Percentiles rank a stretch among this genome's conserved stretches.
Evolutionary conservation across 2,329 filamentous ascomycete genomes (phyloP).

Genomic region (Talaromyces funiculosus): DNA sequence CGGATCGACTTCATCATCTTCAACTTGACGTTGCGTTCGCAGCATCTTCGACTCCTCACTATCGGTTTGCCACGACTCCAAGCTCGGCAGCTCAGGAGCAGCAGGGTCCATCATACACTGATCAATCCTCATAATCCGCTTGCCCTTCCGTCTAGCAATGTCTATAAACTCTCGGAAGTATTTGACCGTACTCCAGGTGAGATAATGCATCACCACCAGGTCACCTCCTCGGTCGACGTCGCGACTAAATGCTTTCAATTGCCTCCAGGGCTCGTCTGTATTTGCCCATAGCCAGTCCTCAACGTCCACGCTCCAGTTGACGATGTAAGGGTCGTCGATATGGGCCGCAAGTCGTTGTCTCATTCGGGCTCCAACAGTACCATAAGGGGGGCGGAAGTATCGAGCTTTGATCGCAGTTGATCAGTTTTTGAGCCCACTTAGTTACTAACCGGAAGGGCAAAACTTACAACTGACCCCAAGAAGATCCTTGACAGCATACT

Average conservation of each 20-base stretch:
- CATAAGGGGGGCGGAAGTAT: constrained; percentile 67
- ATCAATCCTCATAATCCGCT: constrained; percentile 61
- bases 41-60: background rate
- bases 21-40: background rate
- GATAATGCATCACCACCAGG: constrained; percentile 64
- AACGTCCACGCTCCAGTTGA: constrained; percentile 65
- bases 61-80: background rate
- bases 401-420: constrained; percentile 24
- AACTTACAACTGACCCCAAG: constrained; percentile 32
- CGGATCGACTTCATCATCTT: background rate
- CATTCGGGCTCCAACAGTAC: constrained; percentile 62
- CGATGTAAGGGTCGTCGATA: constrained; percentile 52
- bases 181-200: constrained; percentile 58
- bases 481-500: constrained; percentile 26
- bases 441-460: constrained; percentile 17
- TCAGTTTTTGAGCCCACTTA: constrained; percentile 41
- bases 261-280: constrained; percentile 58
- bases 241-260: constrained; percentile 59
- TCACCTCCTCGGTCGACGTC: constrained; percentile 59
- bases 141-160: constrained; percentile 58
- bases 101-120: constrained; percentile 61
- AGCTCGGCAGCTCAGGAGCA: constrained; percentile 35
- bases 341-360: constrained; percentile 55
- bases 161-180: constrained; percentile 61
- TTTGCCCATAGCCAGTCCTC: constrained; percentile 66